Base-by-base conservation (phyloP, 2,329 filamentous ascomycete species). In the Talaromyces rugulosus region DNA sequence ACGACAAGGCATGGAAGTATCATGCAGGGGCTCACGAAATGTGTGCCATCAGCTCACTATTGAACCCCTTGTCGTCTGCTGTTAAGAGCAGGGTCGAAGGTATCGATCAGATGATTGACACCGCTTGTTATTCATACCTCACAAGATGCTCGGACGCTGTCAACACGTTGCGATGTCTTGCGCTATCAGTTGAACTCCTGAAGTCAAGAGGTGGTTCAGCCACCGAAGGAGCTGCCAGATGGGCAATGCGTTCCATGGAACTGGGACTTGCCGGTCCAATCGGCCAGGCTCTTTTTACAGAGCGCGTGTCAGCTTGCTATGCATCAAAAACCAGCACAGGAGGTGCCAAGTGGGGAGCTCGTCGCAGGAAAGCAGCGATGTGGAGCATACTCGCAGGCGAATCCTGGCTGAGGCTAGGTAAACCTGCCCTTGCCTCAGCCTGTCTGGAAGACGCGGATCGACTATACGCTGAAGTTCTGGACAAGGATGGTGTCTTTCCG, bases 1-100 rank as follows among this genome's bases (percentile, higher is more conserved):
- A 95, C 72, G 93, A 97, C 73, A 98, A 98, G 75, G 96, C 95
- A 1, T 99, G 95, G 95, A 91, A 87, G 69, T 91, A 98, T 71
- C 92, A 97, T 72, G 95, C 95, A 0, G 94, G 91, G 3, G 89
- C 91, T 1, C 94, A 96, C 74, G 95, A 99, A 79, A 98, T 99
- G 94, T 89, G 90, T 33, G 93, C 91, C 5, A 79, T 97, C 12
- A 91, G 91, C 69, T 85, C 91, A 47, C 84, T 99, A 36, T 83
- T 99, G 63, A 88, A 89, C 69, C 87, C 91, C 0, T 85, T 90
- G 63, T 83, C 84, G 16, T 80, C 90, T 64, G 87, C 87, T 2
- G 87, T 89, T 14, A 96, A 93, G 72, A 86, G 85, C 31, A 87
- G 94, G 64, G 81, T 89, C 1, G 95, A 98, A 69, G 89, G 86